These are phyloP conservation scores for Globisporangium iwayamae DNA, from an alignment of 352 stramenopile species.

Conservation along the genomic window DNA sequence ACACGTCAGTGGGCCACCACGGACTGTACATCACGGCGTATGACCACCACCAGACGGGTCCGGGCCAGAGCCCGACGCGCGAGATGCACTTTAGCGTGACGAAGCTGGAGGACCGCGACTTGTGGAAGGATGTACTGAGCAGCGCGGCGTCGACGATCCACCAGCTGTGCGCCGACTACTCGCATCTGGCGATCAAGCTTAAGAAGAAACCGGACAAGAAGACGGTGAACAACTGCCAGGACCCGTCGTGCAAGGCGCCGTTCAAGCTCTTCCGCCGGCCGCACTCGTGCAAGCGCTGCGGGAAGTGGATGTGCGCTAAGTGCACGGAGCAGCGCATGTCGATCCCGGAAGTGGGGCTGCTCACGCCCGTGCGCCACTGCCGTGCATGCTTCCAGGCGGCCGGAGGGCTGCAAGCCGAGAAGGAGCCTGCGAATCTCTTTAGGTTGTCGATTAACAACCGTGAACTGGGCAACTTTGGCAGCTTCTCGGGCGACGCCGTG, in stretches of 20 bases:
- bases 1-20: conserved; percentile 81
- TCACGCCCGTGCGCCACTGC: conserved; percentile 80
- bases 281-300: conserved; percentile 82
- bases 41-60: conserved; percentile 59
- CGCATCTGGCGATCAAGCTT: conserved; percentile 50
- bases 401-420: conserved; percentile 57
- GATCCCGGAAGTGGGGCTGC: conserved; percentile 76
- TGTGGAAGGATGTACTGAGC: conserved; percentile 73
- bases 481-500: conserved; percentile 10
- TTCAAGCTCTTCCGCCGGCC: conserved; percentile 85
- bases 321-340: conserved; percentile 75
- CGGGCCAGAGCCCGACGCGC: conserved; percentile 47
- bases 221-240: conserved; percentile 73
- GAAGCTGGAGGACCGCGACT: conserved; percentile 78
- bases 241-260: conserved; percentile 51
- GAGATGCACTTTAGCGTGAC: conserved; percentile 85
- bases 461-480: neutral
- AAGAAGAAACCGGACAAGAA: conserved; percentile 86
- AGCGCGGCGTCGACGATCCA: conserved; percentile 60
- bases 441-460: conserved; percentile 12
- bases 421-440: conserved; percentile 71
- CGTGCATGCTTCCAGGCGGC: conserved; percentile 67
- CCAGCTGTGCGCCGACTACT: conserved; percentile 66
- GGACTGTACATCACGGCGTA: conserved; percentile 80
- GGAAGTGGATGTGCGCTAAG: conserved; percentile 83